Base-by-base conservation (phyloP, 306 rosid genomes). In the Cucumis sativus region DNA sequence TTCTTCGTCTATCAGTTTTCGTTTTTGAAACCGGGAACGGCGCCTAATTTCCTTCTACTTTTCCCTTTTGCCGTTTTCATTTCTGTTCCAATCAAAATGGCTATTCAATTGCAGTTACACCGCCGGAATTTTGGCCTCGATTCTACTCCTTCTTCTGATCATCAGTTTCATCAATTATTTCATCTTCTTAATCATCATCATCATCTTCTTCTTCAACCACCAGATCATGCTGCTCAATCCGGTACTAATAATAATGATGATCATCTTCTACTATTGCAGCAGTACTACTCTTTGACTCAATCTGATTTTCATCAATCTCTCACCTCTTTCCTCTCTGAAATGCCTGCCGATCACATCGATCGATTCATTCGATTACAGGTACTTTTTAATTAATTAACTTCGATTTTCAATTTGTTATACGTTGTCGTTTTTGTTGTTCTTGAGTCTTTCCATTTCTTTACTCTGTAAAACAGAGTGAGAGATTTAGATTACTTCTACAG, bases 341-440 rank as follows among this genome's bases (percentile, higher is more conserved):
- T 81, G 75, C 84, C 86, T 7, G 10, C 78, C 16, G 88, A 77
- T 1, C 88, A 93, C 59, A 83, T 79, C n/a, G 92, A 87, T 79
- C 84, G 77, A 0, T 82, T 77, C 77, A 72, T 93, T 82, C 86
- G 73, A 51, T 35, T 79, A n/a, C 90, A 93, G 93, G 98, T 93
- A 7, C 0, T 33, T 33, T 33, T 33, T 33, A 33, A 33, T 52
- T 5, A 6, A 52, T 52, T 15, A 6, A 12, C 6, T 49, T 6
- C 7, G 45, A 28, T 28, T 28, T 33, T 47, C 5, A 47, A 47
- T 47, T 47, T 0, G 8, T 52, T 52, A 52, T 14, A 33, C 5
- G 57, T 15, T 52, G 2, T 52, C 6, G 57, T 1, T 52, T 1
- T 52, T 16, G 56, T 51, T 51, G 51, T 47, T 52, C 52, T 76